Conservation (phyloP, 768 basidiomycete species). For the Russula brevipes region DNA sequence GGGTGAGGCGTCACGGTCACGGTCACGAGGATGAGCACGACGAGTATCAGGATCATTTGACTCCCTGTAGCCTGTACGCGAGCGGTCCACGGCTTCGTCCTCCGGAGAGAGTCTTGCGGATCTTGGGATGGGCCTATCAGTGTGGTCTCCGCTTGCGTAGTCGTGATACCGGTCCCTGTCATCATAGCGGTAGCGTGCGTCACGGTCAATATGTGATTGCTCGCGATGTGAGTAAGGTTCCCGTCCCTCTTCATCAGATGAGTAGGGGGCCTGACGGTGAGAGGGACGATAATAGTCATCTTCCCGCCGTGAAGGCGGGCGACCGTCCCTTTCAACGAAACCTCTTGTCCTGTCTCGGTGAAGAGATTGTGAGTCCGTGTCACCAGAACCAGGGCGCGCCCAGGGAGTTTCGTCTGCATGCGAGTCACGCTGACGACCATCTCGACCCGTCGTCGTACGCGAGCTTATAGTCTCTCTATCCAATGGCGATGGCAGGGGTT, state of each 20-base stretch:
- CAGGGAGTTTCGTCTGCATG: slow-evolving; percentile 22
- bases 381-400: slow-evolving; percentile 13
- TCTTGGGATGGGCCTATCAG: slow-evolving; percentile 1
- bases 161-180: slow-evolving; percentile 13
- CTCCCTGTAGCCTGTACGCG: slow-evolving; percentile 16
- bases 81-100: slow-evolving; percentile 11
- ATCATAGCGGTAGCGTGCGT: slow-evolving; percentile 7
- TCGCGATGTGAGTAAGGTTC: slow-evolving; percentile 1
- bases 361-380: slow-evolving; percentile 15
- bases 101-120: slow-evolving; percentile 12
- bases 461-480: slow-evolving; percentile 20
- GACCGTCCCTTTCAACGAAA: slow-evolving; percentile 14
- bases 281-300: slow-evolving; percentile 20
- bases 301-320: slow-evolving; percentile 6
- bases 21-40: slow-evolving; percentile 12
- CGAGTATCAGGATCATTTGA: slow-evolving; percentile 11
- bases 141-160: slow-evolving; percentile 9
- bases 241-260: slow-evolving; percentile 21
- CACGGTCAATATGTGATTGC: slow-evolving; percentile 3
- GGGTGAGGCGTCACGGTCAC: slow-evolving; percentile 21
- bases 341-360: slow-evolving; percentile 14
- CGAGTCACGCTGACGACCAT: slow-evolving; percentile 10
- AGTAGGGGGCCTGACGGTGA: neutral
- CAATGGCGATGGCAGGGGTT: neutral
- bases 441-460: slow-evolving; percentile 1